A percentile compares a stretch with the other conserved stretches of the same genome.
Conservation (phyloP, 1,284 basidiomycete species). For the Cerrena zonata region DNA sequence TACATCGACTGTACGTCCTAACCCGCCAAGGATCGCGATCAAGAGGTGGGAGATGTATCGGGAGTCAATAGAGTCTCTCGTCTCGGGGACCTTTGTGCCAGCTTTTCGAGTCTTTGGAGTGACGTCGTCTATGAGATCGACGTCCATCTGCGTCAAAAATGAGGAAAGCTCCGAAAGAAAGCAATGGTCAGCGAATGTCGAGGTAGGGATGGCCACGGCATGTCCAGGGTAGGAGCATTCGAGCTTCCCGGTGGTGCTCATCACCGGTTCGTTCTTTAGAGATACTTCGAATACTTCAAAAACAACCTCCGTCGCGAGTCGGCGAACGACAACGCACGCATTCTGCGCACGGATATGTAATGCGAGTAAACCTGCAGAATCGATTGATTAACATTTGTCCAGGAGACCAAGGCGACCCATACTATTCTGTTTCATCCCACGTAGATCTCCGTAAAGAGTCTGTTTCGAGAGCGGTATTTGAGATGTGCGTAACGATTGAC, state of each 20-base stretch:
- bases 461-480: neutral
- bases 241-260: conserved; percentile 34
- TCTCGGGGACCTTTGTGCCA: conserved; percentile 21
- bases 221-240: conserved; percentile 31
- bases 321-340: conserved; percentile 36
- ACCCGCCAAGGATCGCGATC: conserved; percentile 35
- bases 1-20: conserved; percentile 23
- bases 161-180: conserved; percentile 27
- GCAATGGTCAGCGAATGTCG: conserved; percentile 22
- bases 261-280: conserved; percentile 28
- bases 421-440: too few species aligned
- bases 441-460: neutral
- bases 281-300: conserved; percentile 42
- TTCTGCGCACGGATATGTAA: conserved; percentile 29
- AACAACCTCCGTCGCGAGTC: conserved; percentile 16
- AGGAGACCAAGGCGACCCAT: too few species aligned
- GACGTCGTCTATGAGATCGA: neutral
- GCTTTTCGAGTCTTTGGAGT: conserved; percentile 16
- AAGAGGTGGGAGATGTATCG: conserved; percentile 40
- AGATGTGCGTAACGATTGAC: neutral
- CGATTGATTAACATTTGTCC: too few species aligned
- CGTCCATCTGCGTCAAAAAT: conserved; percentile 1
- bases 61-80: conserved; percentile 30
- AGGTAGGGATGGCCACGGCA: conserved; percentile 29
- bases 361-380: neutral